Base-by-base conservation (phyloP, 768 basidiomycete species). In the Tephrocybe sp. region DNA sequence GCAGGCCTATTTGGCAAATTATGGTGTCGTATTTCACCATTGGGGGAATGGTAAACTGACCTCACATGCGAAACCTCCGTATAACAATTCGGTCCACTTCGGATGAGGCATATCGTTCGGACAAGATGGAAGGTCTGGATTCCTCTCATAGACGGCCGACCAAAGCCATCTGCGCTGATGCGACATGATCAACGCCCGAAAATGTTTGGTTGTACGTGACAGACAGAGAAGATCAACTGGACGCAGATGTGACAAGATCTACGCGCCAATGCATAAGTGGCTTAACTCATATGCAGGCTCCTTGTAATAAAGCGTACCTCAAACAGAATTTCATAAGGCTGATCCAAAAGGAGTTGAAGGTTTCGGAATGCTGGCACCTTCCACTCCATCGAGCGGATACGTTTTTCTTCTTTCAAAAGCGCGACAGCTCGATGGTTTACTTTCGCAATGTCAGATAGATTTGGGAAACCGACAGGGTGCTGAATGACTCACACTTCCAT, bases 81-180 rank as follows among this genome's bases (percentile, higher is more conserved):
- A 52, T 12, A 52, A 17, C n/a, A 52, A 15, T 2, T 40, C 28
- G 3, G 45, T 25, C 51, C 51, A 52, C 24, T 40, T 39, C 4
- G 33, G 34, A 33, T 24, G 23, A 9, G 45, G 37, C 34, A 52
- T 46, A 30, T 40, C 45, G 24, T n/a, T 10, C 4, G 51, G 51
- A n/a, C 43, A 40, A 3, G 38, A 23, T 21, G 45, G 43, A 3
- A 52, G 30, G n/a, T 23, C 23, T 12, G 42, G 26, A 20, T 52
- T 10, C 12, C 25, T 3, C 21, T 45, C 36, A 38, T 46, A 52
- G 17, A 37, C 18, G 1, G 23, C 12, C 4, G 5, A 14, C 51
- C 51, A 52, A 14, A 46, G 25, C 36, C 32, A 40, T 18, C 20
- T 32, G 10, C 1, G 45, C 6, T 12, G 5, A 12, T 25, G 9